These are phyloP conservation scores for Claviceps sp. DNA, from an alignment of 2,329 filamentous ascomycete species.

Conservation along the genomic window DNA sequence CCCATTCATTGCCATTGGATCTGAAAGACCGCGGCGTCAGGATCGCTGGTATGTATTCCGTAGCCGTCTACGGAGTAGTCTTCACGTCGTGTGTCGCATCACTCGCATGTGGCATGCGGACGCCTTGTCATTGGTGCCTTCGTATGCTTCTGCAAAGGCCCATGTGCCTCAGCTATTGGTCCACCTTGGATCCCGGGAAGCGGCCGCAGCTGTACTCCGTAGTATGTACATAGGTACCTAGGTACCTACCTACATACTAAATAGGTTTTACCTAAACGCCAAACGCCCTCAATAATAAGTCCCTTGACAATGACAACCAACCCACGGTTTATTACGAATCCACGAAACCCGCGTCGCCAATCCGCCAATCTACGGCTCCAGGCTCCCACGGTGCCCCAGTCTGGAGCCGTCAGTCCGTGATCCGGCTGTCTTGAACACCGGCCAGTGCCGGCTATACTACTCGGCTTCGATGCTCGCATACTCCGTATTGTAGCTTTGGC, in stretches of 20 bases:
- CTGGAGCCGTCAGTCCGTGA: background rate
- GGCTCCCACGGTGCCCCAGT: background rate
- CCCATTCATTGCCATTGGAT: too few relatives aligned
- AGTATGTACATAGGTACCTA: too few relatives aligned
- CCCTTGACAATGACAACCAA: background rate
- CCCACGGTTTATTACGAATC: too few relatives aligned
- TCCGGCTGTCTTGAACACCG: background rate
- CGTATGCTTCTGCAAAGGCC: background rate
- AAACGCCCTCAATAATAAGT: background rate
- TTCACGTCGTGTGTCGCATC: too few relatives aligned
- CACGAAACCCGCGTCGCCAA: background rate
- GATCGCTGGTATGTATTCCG: too few relatives aligned
- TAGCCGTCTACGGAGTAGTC: too few relatives aligned
- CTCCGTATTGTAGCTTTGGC: background rate
- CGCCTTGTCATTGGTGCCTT: too few relatives aligned
- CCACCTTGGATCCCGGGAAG: slow-evolving; percentile 10
- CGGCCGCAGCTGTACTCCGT: background rate
- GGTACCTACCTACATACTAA: too few relatives aligned
- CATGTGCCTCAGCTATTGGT: slow-evolving; percentile 33
- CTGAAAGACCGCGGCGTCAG: too few relatives aligned
- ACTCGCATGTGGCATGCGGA: too few relatives aligned
- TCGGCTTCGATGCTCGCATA: background rate
- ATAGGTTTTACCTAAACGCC: background rate
- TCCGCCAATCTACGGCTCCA: background rate
- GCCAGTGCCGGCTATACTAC: background rate